A percentile compares a stretch with the other conserved stretches of the same genome.
phyloP scores from a whole-genome alignment of 2,329 filamentous ascomycete species.

The Sclerotinia borealis region DNA sequence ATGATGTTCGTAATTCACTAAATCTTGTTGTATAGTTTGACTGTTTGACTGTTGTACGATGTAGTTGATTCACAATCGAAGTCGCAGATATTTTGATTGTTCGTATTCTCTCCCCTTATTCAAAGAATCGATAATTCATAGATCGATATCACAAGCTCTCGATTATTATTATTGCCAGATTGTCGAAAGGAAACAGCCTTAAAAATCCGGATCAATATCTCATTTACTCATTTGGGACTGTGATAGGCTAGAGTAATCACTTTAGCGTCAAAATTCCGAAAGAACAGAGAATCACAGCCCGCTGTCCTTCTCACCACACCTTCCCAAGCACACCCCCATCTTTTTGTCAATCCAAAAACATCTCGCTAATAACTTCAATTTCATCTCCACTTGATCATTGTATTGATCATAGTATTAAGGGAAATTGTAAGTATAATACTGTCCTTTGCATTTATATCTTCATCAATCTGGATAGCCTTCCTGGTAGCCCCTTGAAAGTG shows the following conservation, averaged over 20 bases:
- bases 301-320: slow-evolving; percentile 20
- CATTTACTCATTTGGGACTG: slow-evolving; percentile 7
- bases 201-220: slow-evolving; percentile 9
- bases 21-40: no score
- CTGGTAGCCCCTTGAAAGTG: slow-evolving; percentile 3
- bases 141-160: background rate
- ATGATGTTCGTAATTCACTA: background rate
- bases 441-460: slow-evolving; percentile 4
- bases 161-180: background rate
- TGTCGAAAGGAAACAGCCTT: background rate
- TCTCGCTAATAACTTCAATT: slow-evolving; percentile 13
- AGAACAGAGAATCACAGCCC: slow-evolving; percentile 15
- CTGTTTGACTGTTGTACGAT: no score
- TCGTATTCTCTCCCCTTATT: background rate
- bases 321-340: slow-evolving; percentile 11
- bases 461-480: background rate
- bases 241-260: slow-evolving; percentile 5
- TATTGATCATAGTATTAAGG: slow-evolving; percentile 19
- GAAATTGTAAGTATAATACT: slow-evolving; percentile 25
- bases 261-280: slow-evolving; percentile 14
- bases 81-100: background rate
- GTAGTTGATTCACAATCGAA: background rate
- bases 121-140: background rate
- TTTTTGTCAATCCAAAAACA: slow-evolving; percentile 13
- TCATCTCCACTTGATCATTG: slow-evolving; percentile 29